Conservation (phyloP, 2,329 filamentous ascomycete genomes). For the Botrytis galanthina region DNA sequence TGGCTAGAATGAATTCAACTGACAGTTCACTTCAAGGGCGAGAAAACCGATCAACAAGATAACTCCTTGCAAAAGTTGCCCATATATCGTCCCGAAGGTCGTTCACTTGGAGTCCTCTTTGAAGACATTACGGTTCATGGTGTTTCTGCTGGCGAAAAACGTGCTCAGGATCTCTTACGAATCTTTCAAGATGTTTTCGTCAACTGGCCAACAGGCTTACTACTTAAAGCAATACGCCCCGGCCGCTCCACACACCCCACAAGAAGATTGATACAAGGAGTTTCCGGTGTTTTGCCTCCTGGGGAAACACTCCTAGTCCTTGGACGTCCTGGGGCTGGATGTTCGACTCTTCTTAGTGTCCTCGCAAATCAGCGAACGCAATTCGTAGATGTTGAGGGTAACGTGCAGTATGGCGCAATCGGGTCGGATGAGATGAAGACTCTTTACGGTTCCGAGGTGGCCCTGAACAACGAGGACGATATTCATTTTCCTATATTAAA, state of each 20-base stretch:
- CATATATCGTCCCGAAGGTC: background rate
- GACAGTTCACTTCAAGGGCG: background rate
- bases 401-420: slow-evolving; percentile 55
- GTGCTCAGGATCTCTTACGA: background rate
- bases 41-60: background rate
- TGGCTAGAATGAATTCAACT: background rate
- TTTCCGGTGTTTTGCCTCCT: slow-evolving; percentile 40
- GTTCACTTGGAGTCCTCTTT: slow-evolving; percentile 5
- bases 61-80: background rate
- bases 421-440: slow-evolving; percentile 42
- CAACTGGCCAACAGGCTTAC: background rate
- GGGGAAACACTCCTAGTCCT: slow-evolving; percentile 73
- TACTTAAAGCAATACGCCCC: background rate
- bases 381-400: slow-evolving; percentile 55
- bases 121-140: background rate
- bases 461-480: slow-evolving; percentile 53
- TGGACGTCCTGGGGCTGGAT: slow-evolving; percentile 66
- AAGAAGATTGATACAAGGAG: background rate
- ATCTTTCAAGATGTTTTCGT: background rate
- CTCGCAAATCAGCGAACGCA: slow-evolving; percentile 62
- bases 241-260: background rate
- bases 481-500: slow-evolving; percentile 51
- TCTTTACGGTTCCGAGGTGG: slow-evolving; percentile 54
- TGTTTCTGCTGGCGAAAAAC: background rate
- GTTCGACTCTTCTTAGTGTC: slow-evolving; percentile 69